These are phyloP conservation scores for Dactylellina drechsleri DNA, from an alignment of 2,329 filamentous ascomycete species.

Conservation along the genomic window DNA sequence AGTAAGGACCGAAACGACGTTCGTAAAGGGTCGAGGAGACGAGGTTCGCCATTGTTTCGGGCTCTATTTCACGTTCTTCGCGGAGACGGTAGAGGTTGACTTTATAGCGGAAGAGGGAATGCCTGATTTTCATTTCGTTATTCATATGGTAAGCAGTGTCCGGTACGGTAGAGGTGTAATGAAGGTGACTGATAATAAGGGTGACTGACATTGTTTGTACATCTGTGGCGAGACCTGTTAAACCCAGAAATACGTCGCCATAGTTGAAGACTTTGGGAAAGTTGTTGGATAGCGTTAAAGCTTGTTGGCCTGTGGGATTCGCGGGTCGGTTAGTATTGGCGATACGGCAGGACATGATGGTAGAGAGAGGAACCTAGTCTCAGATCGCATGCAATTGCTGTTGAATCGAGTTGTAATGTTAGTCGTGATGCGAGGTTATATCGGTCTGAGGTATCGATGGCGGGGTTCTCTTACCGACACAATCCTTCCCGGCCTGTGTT, in stretches of 20 bases:
- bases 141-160: background rate
- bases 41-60: conserved; percentile 94
- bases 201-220: conserved; percentile 83
- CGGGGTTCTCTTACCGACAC: conserved; percentile 70
- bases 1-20: conserved; percentile 94
- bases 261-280: conserved; percentile 99
- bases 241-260: conserved; percentile 91
- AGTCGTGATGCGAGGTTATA: background rate
- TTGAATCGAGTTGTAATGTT: conserved; percentile 9
- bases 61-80: conserved; percentile 95
- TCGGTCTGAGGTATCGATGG: background rate
- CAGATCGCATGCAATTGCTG: conserved; percentile 93
- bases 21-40: conserved; percentile 93
- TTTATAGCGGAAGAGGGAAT: conserved; percentile 97
- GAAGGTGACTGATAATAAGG: background rate
- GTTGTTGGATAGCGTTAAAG: conserved; percentile 98
- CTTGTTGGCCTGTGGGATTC: conserved; percentile 67
- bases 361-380: conserved; percentile 77
- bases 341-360: background rate
- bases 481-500: conserved; percentile 89
- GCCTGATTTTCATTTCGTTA: conserved; percentile 27
- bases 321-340: conserved; percentile 17
- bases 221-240: conserved; percentile 96
- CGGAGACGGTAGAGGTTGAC: conserved; percentile 99
- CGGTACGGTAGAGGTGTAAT: no score